A percentile compares a stretch with the other conserved stretches of the same genome.
Conservation (phyloP, 441 rosid genomes). For the Adansonia grandidieri region DNA sequence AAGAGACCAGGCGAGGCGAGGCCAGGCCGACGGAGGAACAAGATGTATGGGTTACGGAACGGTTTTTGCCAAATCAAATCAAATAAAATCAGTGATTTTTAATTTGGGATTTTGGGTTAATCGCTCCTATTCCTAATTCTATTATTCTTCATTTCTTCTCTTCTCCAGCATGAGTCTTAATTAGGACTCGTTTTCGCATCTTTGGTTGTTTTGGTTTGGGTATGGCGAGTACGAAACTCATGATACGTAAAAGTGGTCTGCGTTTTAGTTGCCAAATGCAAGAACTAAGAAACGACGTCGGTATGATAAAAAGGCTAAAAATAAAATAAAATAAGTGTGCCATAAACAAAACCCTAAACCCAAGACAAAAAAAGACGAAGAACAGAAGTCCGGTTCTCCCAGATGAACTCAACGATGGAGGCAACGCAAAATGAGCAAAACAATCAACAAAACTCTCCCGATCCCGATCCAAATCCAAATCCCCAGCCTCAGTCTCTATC, state of each 20-base stretch:
- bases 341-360: slow-evolving; percentile 17
- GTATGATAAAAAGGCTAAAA: neutral
- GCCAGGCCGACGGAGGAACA: neutral
- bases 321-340: neutral
- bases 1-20: too few species aligned
- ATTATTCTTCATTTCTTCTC: neutral
- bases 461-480: neutral
- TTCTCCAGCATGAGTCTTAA: neutral
- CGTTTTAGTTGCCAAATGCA: neutral
- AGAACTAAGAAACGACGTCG: neutral
- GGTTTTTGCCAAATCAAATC: slow-evolving; percentile 6
- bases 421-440: slow-evolving; percentile 5
- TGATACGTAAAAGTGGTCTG: neutral
- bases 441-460: neutral
- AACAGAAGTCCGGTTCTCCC: neutral
- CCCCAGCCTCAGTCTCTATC: slow-evolving; percentile 41
- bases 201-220: neutral
- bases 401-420: slow-evolving; percentile 11
- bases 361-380: neutral
- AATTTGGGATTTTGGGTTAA: neutral
- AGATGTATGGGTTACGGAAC: neutral
- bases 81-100: neutral
- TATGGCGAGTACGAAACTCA: neutral
- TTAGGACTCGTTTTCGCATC: neutral
- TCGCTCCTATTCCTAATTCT: neutral